Base-by-base conservation (phyloP, 345 rosid genomes). In the Raphanus sativus region DNA sequence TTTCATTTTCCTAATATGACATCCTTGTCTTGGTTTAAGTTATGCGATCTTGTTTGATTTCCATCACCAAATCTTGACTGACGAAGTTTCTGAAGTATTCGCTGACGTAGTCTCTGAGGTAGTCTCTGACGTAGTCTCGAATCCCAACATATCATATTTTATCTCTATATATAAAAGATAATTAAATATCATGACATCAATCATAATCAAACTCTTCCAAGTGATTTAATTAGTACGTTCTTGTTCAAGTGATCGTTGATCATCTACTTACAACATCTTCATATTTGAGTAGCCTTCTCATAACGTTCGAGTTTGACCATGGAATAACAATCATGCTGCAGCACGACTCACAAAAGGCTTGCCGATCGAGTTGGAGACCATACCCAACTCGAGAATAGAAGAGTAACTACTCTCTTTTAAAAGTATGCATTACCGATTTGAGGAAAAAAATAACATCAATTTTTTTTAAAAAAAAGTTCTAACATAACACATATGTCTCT, bases 401-500 rank as follows among this genome's bases (percentile, higher is more conserved):
- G 15, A 29, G 2, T 36, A 59, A 8, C 5, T 70, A 36, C 15
- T 24, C 36, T 70, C 36, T 70, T 70, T 21, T 17, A 33, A n/a
- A 28, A 45, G 15, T 2, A 26, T 28, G 0, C 36, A n/a, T n/a
- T 38, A 36, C 24, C 17, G 1, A 15, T 48, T 13, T 13, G 54
- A 48, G 54, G 21, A 21, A 21, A 21, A 21, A 21, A 21, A 21
- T 21, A 21, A 21, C 21, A 21, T 21, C 21, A 21, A 21, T 21
- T 21, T 21, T 28, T 28, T 28, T 3, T 1, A 8, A 50, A 12
- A 42, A 42, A 4, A 12, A 45, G 12, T 42, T 4, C 52, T 45
- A 12, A 45, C 40, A 65, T 25, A 40, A 55, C 38, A 25, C 30
- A 65, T n/a, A 34, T 65, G 77, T 55, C 55, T 58, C 54, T 36